Evolutionary conservation across 768 basidiomycete genomes (phyloP), one percentile per base, ranked within the genome.

Genomic region (Lactifluus pinguis): DNA sequence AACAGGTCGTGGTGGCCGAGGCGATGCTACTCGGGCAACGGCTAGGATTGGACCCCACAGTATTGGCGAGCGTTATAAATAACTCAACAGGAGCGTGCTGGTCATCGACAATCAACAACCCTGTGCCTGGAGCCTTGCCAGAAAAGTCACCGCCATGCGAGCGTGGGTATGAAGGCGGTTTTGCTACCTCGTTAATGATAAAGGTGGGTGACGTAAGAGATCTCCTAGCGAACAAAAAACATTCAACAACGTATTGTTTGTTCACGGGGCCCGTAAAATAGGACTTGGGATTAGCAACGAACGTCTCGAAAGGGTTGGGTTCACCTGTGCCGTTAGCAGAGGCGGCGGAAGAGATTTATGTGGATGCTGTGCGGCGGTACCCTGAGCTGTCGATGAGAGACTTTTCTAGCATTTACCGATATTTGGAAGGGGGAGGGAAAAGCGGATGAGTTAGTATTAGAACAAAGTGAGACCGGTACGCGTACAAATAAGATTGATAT

Each of bases 101-200:
- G 90, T 79, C 90, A 15, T 85, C 86, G 29, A 84, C 85, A 0
- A 84, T 87, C 41, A 95, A 95, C 75, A 95, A 95, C 68, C 92
- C 92, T 6, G 91, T 91, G 25, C 90, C 86, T 7, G 78, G 78
- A 19, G 83, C 92, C 15, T 72, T 92, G 50, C 79, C 82, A 7
- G 83, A 77, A 53, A 84, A 84, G 70, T 82, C 83, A 19, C 86
- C 92, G 6, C 92, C 92, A 0, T 92, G 89, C 68, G 87, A 89
- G 72, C 80, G 86, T 45, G 81, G 85, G 48, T 95, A 87, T 60
- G 86, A 89, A 64, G 92, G 90, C 15, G 92, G 93, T 2, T 95
- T 93, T 71, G 88, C 88, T 6, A 89, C 87, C 2, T 76, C 77
- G 6, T 75, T 93, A 51, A 93, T 93, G 91, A 72, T 91, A 57